Base-by-base conservation (phyloP, 495 filamentous ascomycete genomes). In the Penicillium paradoxum region DNA sequence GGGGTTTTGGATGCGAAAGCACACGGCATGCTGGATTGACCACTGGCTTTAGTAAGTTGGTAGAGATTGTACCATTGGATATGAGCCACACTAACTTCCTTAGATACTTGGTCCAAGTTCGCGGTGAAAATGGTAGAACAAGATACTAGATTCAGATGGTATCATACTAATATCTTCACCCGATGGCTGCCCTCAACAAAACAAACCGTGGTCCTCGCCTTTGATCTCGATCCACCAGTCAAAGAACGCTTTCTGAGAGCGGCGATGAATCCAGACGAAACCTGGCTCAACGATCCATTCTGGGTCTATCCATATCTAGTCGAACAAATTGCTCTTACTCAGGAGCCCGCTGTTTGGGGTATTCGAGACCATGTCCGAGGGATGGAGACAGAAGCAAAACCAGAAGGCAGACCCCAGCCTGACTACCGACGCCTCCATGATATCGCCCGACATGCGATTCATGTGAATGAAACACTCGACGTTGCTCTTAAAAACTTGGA, bases 381-480 rank as follows among this genome's bases (percentile, higher is more conserved):
- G 6, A 37, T 56, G 15, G 59, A 62, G 29, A 60, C 51, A 27
- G 48, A 55, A 11, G 6, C 1, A 18, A 39, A 36, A 17, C 24
- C 51, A n/a, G 27, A 51, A 44, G 64, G 71, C 42, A 72, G 72
- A 33, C 48, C 48, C 15, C 48, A 50, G 37, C 47, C 45, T 34
- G 55, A 49, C 50, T 53, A 15, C 61, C 76, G 55, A 44, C 50
- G 49, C 4, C 61, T 77, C 15, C 72, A 79, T 56, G 72, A 78
- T 25, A 62, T 73, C 24, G 65, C 71, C 21, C 67, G 75, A 21
- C 74, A 77, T 45, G 68, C 63, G 6, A 68, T 73, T 27, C 71
- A 79, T 47, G 64, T 73, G 24, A 69, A 66, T 18, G 73, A 77
- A 41, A 70, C 69, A 0, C 59, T 77, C 6, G 63, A 69, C 19